Conservation (phyloP, 345 rosid species). For the Linum tenue region DNA sequence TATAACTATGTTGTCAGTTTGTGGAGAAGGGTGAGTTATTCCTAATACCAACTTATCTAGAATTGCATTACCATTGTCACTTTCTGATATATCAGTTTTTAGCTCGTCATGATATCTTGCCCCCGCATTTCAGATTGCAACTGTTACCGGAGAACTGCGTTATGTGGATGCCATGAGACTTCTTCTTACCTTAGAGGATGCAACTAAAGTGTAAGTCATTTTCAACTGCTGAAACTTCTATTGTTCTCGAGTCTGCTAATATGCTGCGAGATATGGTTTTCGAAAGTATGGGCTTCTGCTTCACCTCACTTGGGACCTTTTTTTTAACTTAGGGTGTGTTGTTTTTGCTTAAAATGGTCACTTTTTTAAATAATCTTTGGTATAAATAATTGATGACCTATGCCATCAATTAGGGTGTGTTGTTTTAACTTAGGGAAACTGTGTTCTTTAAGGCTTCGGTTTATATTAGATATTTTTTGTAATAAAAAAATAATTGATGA, state of each 20-base stretch:
- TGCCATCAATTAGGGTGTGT: too few species aligned
- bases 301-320: too few species aligned
- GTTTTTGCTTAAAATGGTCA: too few species aligned
- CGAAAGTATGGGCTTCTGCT: too few species aligned
- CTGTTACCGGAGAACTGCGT: conserved; percentile 64
- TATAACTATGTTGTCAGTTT: conserved; percentile 73
- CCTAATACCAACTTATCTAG: not conserved
- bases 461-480: too few species aligned
- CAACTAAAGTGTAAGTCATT: conserved; percentile 49
- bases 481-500: too few species aligned
- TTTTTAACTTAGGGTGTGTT: too few species aligned
- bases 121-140: conserved; percentile 52
- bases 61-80: not conserved
- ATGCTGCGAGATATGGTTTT: not conserved
- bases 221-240: not conserved
- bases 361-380: too few species aligned
- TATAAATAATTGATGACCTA: too few species aligned
- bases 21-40: conserved; percentile 78
- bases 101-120: not conserved
- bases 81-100: not conserved
- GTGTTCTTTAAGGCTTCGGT: too few species aligned
- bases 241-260: not conserved
- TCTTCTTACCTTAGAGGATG: conserved; percentile 66
- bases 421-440: too few species aligned
- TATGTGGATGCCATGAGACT: conserved; percentile 72